phyloP scores from a whole-genome alignment of 2,329 filamentous ascomycete species.

The Alternaria brassicae region DNA sequence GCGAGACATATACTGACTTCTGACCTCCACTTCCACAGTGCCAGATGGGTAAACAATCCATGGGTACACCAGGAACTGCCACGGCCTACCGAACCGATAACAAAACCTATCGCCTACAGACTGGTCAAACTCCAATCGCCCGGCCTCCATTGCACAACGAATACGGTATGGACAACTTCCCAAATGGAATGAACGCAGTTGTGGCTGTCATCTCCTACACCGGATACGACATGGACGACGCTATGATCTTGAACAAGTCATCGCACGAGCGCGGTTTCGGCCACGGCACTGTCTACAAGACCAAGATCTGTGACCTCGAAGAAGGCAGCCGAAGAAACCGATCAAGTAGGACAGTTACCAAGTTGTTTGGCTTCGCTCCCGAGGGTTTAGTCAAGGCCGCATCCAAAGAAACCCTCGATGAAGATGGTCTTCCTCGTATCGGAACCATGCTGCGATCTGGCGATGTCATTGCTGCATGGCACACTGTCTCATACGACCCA shows the following conservation, averaged over 20 bases:
- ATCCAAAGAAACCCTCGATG: conserved; percentile 76
- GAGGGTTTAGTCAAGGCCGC: conserved; percentile 73
- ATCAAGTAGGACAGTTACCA: conserved; percentile 72
- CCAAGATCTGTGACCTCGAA: conserved; percentile 86
- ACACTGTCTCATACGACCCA: conserved; percentile 80
- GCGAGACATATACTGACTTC: background rate
- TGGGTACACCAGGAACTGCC: conserved; percentile 93
- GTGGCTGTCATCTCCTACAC: conserved; percentile 99
- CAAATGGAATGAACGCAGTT: conserved; percentile 92
- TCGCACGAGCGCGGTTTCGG: conserved; percentile 95
- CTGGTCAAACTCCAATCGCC: conserved; percentile 93
- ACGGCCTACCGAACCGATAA: conserved; percentile 91
- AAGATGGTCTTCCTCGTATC: conserved; percentile 84
- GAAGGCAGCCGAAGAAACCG: conserved; percentile 74
- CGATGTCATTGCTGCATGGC: conserved; percentile 86
- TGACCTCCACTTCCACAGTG: conserved; percentile 5
- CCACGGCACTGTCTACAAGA: conserved; percentile 97
- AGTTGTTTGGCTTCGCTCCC: conserved; percentile 91
- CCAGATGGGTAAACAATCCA: conserved; percentile 94
- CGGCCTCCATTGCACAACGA: conserved; percentile 91
- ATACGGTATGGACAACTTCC: conserved; percentile 97
- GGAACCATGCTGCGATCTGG: conserved; percentile 80
- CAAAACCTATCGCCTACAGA: conserved; percentile 94
- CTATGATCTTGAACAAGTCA: conserved; percentile 99
- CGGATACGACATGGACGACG: conserved; percentile 99